Evolutionary conservation across 2,329 filamentous ascomycete genomes (phyloP).

Genomic region (Lachnum nothofagi): DNA sequence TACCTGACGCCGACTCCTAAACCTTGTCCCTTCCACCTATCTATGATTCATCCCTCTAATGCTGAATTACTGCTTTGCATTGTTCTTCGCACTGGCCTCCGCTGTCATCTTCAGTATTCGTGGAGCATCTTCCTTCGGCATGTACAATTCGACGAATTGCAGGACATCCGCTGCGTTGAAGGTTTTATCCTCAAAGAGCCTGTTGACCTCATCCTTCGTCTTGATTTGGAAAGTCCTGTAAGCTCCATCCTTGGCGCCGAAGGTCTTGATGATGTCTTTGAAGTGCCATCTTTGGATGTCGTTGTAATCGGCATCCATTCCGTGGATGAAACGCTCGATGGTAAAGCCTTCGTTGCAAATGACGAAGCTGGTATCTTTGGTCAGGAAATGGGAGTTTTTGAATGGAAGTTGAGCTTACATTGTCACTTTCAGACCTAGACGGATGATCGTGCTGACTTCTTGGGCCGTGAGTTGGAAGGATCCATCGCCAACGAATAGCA

Average conservation of each 20-base stretch:
- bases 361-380: slow-evolving; percentile 52
- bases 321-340: slow-evolving; percentile 84
- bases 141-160: slow-evolving; percentile 76
- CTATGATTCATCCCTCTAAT: not conserved
- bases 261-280: slow-evolving; percentile 60
- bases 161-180: slow-evolving; percentile 55
- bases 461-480: slow-evolving; percentile 81
- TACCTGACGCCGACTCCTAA: no score
- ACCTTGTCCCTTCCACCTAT: no score
- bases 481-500: slow-evolving; percentile 86
- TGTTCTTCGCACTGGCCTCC: slow-evolving; percentile 63
- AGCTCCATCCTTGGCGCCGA: slow-evolving; percentile 56
- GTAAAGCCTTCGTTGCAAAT: slow-evolving; percentile 87
- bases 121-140: slow-evolving; percentile 75
- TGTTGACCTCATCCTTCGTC: slow-evolving; percentile 63
- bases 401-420: slow-evolving; percentile 48
- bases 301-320: slow-evolving; percentile 74
- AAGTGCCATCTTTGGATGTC: slow-evolving; percentile 73
- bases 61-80: slow-evolving; percentile 41
- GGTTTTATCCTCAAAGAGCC: slow-evolving; percentile 56
- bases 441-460: slow-evolving; percentile 78
- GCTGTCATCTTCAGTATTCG: slow-evolving; percentile 64
- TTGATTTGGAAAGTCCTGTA: slow-evolving; percentile 62
- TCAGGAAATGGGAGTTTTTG: slow-evolving; percentile 1
- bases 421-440: slow-evolving; percentile 67